Evolutionary conservation across 1,139 yeast species (phyloP).

Genomic region (Nakaseomyces uthaithaninus): DNA sequence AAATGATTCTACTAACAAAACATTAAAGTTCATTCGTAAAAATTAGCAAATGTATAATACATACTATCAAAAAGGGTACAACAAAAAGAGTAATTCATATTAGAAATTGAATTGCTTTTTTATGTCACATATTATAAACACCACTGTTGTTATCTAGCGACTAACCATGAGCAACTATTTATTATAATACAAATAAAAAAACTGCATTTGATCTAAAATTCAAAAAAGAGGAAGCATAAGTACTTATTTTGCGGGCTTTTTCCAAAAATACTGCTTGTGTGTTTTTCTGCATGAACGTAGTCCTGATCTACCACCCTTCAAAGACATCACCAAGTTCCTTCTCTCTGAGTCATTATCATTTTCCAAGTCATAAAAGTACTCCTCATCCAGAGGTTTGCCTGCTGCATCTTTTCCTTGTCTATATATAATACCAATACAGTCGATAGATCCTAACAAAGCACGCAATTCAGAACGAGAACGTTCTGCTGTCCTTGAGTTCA

Average conservation of each 20-base stretch:
- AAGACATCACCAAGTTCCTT: conserved; percentile 57
- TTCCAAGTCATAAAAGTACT: conserved; percentile 83
- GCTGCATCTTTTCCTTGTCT: conserved; percentile 95
- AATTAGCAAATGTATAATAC: no score
- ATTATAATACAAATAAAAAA: no score
- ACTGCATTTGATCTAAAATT: no score
- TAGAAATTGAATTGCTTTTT: no score
- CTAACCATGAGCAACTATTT: no score
- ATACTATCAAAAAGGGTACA: no score
- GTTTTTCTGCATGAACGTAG: conserved; percentile 85
- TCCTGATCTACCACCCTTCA: conserved; percentile 73
- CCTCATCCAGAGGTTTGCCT: conserved; percentile 87
- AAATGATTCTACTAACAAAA: no score
- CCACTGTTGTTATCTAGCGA: no score
- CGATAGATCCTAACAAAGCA: conserved; percentile 30
- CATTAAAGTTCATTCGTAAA: no score
- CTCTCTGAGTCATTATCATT: conserved; percentile 67
- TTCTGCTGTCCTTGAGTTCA: conserved; percentile 43
- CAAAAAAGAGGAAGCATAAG: no score
- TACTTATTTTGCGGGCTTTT: conserved; percentile 49
- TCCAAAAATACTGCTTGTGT: conserved; percentile 89
- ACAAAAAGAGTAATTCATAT: no score
- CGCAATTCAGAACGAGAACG: conserved; percentile 44
- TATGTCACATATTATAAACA: no score
- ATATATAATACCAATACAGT: conserved; percentile 72